A percentile compares a stretch with the other conserved stretches of the same genome.
phyloP scores from a whole-genome alignment of 2,329 filamentous ascomycete genomes.

The Trichoderma cornu-damae region DNA sequence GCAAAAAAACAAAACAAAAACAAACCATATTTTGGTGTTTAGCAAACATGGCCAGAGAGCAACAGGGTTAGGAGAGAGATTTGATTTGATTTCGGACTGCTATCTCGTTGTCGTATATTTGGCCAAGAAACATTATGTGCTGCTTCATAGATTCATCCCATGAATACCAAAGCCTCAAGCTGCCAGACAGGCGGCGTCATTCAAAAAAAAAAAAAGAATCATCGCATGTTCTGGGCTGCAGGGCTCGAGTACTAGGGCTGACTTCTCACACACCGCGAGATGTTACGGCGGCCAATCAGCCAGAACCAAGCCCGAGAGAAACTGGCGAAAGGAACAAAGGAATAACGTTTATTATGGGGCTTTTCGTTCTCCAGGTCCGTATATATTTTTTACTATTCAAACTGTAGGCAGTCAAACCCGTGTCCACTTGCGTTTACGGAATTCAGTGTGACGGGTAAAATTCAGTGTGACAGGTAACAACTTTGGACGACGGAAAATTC shows the following conservation, averaged over 20 bases:
- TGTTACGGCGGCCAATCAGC: background rate
- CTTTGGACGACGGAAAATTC: background rate
- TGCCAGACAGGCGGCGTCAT: background rate
- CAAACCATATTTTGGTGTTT: too few relatives aligned
- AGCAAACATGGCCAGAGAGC: too few relatives aligned
- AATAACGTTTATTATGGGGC: too few relatives aligned
- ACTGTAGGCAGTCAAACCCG: background rate
- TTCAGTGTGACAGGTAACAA: too few relatives aligned
- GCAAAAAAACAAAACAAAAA: too few relatives aligned
- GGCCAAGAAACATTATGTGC: background rate
- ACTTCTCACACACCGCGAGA: background rate
- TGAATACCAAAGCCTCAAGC: background rate
- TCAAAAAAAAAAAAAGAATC: too few relatives aligned
- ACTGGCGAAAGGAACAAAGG: background rate
- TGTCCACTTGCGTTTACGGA: background rate
- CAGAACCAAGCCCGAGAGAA: background rate
- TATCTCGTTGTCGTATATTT: background rate
- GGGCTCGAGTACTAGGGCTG: constrained; percentile 2
- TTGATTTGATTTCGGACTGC: background rate
- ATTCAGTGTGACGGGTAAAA: too few relatives aligned
- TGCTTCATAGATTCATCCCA: background rate
- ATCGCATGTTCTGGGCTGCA: background rate
- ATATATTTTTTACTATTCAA: background rate
- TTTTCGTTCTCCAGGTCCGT: background rate
- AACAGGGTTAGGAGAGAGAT: too few relatives aligned